Conservation (phyloP, 2,329 filamentous ascomycete genomes). For the Thyridium curvatum region DNA sequence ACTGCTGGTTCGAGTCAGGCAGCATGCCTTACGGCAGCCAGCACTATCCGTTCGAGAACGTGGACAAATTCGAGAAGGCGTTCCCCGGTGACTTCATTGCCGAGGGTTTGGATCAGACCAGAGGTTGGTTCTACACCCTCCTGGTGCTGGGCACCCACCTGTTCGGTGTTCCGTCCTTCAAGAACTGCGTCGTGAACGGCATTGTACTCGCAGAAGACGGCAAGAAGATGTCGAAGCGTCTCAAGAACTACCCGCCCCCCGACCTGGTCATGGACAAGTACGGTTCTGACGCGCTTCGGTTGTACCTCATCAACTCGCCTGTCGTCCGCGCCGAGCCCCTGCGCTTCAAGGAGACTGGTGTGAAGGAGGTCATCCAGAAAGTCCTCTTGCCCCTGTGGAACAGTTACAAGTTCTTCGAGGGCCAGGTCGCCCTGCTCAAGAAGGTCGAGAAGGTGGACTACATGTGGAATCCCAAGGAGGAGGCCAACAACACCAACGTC, state of each 20-base stretch:
- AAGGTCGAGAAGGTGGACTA: constrained; percentile 77
- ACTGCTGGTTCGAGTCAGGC: constrained; percentile 96
- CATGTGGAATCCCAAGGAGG: constrained; percentile 68
- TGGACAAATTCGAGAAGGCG: constrained; percentile 69
- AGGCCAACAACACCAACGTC: constrained; percentile 76
- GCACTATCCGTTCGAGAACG: constrained; percentile 89
- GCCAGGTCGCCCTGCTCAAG: constrained; percentile 78
- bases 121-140: constrained; percentile 95
- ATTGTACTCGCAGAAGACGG: constrained; percentile 91
- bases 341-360: constrained; percentile 83
- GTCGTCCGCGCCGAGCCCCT: constrained; percentile 88
- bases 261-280: constrained; percentile 77
- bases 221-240: constrained; percentile 97
- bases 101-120: constrained; percentile 81
- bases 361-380: constrained; percentile 91
- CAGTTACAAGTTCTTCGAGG: constrained; percentile 93
- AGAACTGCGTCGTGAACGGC: constrained; percentile 95
- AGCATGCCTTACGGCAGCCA: constrained; percentile 91
- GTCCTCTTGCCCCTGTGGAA: constrained; percentile 92
- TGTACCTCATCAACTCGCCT: constrained; percentile 97
- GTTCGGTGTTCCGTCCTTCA: constrained; percentile 79
- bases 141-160: constrained; percentile 83
- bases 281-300: constrained; percentile 82
- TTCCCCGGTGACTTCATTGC: constrained; percentile 95
- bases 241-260: constrained; percentile 95